Evolutionary conservation across 495 filamentous ascomycete genomes (phyloP).

Genomic region (Bathelium albidoporum): DNA sequence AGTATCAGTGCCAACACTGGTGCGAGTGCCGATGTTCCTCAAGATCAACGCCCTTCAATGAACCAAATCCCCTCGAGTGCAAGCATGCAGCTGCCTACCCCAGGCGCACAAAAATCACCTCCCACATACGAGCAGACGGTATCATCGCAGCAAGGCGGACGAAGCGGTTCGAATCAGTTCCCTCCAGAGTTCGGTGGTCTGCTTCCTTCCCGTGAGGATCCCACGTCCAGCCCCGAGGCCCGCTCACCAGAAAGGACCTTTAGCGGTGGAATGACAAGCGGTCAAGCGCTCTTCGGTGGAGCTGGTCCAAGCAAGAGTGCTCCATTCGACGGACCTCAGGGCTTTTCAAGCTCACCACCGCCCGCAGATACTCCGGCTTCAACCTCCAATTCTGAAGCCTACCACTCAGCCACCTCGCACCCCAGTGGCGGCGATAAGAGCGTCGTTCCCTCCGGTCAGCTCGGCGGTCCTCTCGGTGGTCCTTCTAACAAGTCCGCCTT

Average conservation of each 20-base stretch:
- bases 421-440: constrained; percentile 21
- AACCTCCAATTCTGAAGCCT: constrained; percentile 28
- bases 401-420: constrained; percentile 28
- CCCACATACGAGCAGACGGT: constrained; percentile 51
- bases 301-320: constrained; percentile 13
- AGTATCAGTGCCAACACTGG: not conserved
- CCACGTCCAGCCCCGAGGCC: constrained; percentile 33
- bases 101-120: constrained; percentile 52
- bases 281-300: constrained; percentile 24
- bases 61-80: constrained; percentile 19
- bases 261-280: constrained; percentile 14
- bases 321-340: constrained; percentile 1
- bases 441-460: constrained; percentile 23
- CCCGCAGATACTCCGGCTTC: constrained; percentile 6
- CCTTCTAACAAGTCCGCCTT: constrained; percentile 31
- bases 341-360: constrained; percentile 19
- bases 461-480: too few species aligned
- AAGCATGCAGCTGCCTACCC: constrained; percentile 36
- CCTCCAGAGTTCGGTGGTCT: constrained; percentile 55
- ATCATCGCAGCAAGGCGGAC: constrained; percentile 23
- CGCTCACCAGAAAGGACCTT: constrained; percentile 27
- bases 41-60: constrained; percentile 13
- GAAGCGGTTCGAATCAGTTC: constrained; percentile 36
- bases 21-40: constrained; percentile 10
- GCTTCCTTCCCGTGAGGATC: constrained; percentile 53